phyloP scores from a whole-genome alignment of 768 basidiomycete species.

The Cyathus striatus region DNA sequence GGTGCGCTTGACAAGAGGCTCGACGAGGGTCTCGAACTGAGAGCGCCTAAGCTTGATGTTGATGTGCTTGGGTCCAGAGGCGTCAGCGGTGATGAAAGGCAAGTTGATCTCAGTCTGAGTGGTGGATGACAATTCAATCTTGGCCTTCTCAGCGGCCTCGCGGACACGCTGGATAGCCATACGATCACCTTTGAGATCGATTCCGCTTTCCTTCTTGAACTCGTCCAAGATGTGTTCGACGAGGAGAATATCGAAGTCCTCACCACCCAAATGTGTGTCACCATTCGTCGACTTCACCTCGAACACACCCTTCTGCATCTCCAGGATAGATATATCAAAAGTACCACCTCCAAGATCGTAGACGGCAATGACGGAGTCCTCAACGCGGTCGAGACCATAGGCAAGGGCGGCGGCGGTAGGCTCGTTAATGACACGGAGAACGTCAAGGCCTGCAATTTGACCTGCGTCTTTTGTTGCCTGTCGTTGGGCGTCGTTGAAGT shows the following conservation, averaged over 20 bases:
- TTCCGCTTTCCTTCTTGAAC: conserved; percentile 91
- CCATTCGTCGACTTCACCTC: conserved; percentile 99
- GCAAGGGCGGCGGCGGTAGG: conserved; percentile 98
- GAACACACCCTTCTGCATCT: conserved; percentile 99
- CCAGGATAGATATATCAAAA: conserved; percentile 98
- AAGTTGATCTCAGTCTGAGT: conserved; percentile 95
- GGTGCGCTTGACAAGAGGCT: conserved; percentile 79
- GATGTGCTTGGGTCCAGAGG: conserved; percentile 94
- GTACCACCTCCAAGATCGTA: conserved; percentile 99
- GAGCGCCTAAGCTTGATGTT: conserved; percentile 86
- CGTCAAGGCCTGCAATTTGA: conserved; percentile 95
- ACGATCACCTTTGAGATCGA: conserved; percentile 77
- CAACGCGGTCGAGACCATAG: conserved; percentile 89
- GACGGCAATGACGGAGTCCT: conserved; percentile 88
- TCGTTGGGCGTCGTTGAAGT: conserved; percentile 99
- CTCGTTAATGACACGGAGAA: conserved; percentile 98
- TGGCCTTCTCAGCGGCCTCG: conserved; percentile 99
- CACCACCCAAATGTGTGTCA: conserved; percentile 94
- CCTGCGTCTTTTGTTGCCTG: conserved; percentile 99
- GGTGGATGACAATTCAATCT: conserved; percentile 95
- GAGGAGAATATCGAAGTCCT: conserved; percentile 93
- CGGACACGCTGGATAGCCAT: conserved; percentile 99
- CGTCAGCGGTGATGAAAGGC: conserved; percentile 97
- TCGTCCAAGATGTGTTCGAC: conserved; percentile 82
- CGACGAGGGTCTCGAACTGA: conserved; percentile 86